Percentiles rank a stretch among this genome's conserved stretches.
Evolutionary conservation across 768 basidiomycete species (phyloP).

Genomic region (Hysterangium stoloniferum): DNA sequence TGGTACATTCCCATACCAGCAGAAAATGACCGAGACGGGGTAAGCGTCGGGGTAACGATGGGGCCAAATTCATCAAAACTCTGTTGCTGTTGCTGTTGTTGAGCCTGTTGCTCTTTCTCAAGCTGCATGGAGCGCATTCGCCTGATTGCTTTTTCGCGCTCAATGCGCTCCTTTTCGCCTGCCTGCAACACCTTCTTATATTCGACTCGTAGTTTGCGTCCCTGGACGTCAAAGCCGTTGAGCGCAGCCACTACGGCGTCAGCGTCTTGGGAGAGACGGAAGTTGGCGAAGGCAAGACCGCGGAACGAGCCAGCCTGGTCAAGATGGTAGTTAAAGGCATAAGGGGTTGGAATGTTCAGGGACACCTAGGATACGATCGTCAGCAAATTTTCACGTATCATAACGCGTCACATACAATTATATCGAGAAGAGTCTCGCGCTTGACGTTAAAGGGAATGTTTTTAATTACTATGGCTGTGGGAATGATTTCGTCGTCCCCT

Average conservation of each 20-base stretch:
- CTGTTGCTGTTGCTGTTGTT: conserved; percentile 31
- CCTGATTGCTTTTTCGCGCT: conserved; percentile 95
- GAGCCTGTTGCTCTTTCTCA: conserved; percentile 65
- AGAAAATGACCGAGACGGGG: conserved; percentile 57
- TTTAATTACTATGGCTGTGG: conserved; percentile 99
- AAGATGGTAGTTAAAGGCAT: conserved; percentile 99
- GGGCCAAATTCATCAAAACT: conserved; percentile 70
- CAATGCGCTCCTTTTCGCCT: conserved; percentile 97
- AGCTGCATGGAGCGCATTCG: conserved; percentile 97
- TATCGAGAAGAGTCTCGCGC: conserved; percentile 90
- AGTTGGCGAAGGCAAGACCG: conserved; percentile 97
- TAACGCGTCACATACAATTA: conserved; percentile 64
- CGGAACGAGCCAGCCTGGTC: conserved; percentile 96
- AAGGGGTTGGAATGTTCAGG: conserved; percentile 89
- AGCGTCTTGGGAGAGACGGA: conserved; percentile 83
- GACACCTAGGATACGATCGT: conserved; percentile 51
- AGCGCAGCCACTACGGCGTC: conserved; percentile 93
- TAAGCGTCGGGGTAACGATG: conserved; percentile 34
- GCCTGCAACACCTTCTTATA: conserved; percentile 99
- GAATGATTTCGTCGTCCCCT: conserved; percentile 89
- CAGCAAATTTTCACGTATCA: conserved; percentile 9
- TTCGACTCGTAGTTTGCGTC: conserved; percentile 95
- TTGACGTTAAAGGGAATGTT: conserved; percentile 99
- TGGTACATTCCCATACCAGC: conserved; percentile 40
- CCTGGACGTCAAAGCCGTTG: conserved; percentile 94